Percentiles rank a stretch among this genome's conserved stretches.
Evolutionary conservation across 169 alveolate genomes (phyloP).

Genomic region (Plasmodium sp.): DNA sequence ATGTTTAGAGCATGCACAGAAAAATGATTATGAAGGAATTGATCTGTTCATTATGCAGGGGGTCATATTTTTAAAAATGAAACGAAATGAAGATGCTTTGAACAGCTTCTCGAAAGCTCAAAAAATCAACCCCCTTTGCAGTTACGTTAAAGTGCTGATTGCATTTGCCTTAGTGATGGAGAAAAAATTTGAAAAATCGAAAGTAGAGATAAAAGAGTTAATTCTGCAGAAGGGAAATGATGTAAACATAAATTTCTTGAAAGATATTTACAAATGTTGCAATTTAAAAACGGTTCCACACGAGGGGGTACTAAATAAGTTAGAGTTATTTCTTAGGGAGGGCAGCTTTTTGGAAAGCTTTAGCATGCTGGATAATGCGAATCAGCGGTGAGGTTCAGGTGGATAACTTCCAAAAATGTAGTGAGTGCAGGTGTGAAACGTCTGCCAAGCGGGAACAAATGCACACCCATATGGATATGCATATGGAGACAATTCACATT

Average conservation of each 20-base stretch:
- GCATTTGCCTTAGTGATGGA: conserved; percentile 39
- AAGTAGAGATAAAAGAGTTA: conserved; percentile 45
- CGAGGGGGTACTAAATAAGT: conserved; percentile 16
- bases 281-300: conserved; percentile 33
- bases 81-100: conserved; percentile 57
- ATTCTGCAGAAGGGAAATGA: background rate
- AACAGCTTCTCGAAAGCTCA: conserved; percentile 57
- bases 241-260: conserved; percentile 28
- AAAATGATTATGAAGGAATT: conserved; percentile 30
- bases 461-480: background rate
- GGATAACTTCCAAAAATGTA: background rate
- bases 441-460: background rate
- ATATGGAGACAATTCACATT: background rate
- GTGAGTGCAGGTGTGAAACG: background rate
- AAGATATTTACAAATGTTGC: conserved; percentile 56
- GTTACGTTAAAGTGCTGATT: conserved; percentile 29
- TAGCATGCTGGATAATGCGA: background rate
- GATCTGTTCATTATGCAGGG: conserved; percentile 55
- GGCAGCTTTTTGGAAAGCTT: conserved; percentile 6
- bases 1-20: conserved; percentile 67
- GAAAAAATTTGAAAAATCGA: conserved; percentile 36
- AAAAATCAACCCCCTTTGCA: conserved; percentile 40
- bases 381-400: background rate
- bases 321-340: conserved; percentile 31
- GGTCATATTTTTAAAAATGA: conserved; percentile 60